Evolutionary conservation across 1,284 basidiomycete genomes (phyloP).

Genomic region (Leccinum fallax): DNA sequence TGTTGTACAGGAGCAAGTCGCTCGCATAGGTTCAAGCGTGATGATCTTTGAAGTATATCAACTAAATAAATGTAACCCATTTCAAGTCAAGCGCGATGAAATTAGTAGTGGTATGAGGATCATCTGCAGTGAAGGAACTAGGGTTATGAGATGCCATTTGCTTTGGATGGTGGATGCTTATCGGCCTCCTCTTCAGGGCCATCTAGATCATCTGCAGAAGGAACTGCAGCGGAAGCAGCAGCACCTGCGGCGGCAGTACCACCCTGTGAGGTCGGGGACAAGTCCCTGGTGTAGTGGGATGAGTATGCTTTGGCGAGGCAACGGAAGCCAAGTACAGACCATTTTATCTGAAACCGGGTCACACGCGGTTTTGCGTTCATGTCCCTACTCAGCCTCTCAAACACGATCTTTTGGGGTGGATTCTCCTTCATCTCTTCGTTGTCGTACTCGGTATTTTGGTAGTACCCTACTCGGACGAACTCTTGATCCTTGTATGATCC

Average conservation of each 20-base stretch:
- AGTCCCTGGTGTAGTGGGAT: constrained; percentile 54
- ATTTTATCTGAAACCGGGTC: constrained; percentile 88
- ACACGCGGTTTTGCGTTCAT: constrained; percentile 93
- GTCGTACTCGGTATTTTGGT: constrained; percentile 99
- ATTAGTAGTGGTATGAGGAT: constrained; percentile 17
- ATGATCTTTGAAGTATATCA: constrained; percentile 18
- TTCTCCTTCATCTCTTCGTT: constrained; percentile 85
- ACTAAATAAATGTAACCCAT: constrained; percentile 17
- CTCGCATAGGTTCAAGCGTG: constrained; percentile 21
- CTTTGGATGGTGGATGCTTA: constrained; percentile 16
- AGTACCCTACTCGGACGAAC: constrained; percentile 98
- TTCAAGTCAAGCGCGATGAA: constrained; percentile 3
- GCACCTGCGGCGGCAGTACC: constrained; percentile 59
- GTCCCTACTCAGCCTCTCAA: constrained; percentile 83
- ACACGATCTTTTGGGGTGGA: constrained; percentile 70
- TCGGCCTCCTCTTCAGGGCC: constrained; percentile 33
- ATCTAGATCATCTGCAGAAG: constrained; percentile 74
- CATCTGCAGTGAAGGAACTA: constrained; percentile 7
- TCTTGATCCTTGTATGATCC: constrained; percentile 92
- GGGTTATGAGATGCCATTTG: constrained; percentile 32
- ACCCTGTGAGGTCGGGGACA: constrained; percentile 54
- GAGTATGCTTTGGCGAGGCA: constrained; percentile 3
- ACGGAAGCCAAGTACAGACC: constrained; percentile 48
- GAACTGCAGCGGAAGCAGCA: constrained; percentile 76
- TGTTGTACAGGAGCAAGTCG: constrained; percentile 69